Percentiles rank a stretch among this genome's conserved stretches.
These are phyloP conservation scores for Talaromyces marneffei DNA, from an alignment of 2,329 filamentous ascomycete species.

Conservation along the genomic window DNA sequence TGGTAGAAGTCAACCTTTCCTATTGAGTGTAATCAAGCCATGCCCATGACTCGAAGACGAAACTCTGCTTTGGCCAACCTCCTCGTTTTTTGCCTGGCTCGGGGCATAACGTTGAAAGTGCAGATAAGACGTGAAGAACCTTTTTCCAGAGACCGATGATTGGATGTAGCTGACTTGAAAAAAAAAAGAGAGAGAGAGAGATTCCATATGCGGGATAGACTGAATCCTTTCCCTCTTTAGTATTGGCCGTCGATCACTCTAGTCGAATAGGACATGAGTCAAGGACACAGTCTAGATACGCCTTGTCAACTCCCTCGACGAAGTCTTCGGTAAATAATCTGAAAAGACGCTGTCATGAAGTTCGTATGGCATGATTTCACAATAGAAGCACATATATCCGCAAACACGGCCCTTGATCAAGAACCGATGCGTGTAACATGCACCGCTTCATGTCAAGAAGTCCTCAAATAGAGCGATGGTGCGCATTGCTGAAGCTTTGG, in stretches of 20 bases:
- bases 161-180: background rate
- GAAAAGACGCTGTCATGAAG: background rate
- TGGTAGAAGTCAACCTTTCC: background rate
- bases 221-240: background rate
- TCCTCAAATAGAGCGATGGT: background rate
- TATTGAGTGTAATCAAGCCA: background rate
- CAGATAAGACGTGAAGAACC: background rate
- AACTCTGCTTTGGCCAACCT: background rate
- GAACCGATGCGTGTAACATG: background rate
- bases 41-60: background rate
- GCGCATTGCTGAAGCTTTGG: background rate
- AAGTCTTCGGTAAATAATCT: background rate
- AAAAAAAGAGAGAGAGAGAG: no score
- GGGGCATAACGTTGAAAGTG: background rate
- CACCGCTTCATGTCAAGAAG: background rate
- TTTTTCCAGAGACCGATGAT: background rate
- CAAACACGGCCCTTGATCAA: background rate
- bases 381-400: background rate
- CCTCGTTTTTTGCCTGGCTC: background rate
- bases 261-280: background rate
- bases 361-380: background rate
- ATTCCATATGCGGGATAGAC: background rate
- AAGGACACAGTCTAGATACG: background rate
- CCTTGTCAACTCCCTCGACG: background rate
- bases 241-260: slow-evolving; percentile 4